Evolutionary conservation across 192 early-diverging fungal genomes (phyloP).

Genomic region (Coemansia sp.): DNA sequence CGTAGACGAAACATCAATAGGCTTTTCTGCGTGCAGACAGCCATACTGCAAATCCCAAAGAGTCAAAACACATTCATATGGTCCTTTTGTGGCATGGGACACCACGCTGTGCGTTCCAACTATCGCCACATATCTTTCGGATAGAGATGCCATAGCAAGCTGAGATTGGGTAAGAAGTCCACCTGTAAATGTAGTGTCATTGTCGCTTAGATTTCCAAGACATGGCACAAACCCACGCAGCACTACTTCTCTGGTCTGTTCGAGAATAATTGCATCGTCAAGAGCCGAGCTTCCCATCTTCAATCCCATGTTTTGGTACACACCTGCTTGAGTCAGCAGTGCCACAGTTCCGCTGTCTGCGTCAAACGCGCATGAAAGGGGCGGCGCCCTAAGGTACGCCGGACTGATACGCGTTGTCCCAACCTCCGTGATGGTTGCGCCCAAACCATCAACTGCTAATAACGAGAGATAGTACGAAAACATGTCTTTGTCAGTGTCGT

Average conservation of each 20-base stretch:
- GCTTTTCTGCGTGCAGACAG: conserved; percentile 48
- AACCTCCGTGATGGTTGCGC: conserved; percentile 31
- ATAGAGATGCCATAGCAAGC: conserved; percentile 37
- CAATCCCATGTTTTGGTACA: conserved; percentile 36
- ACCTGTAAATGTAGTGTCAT: conserved; percentile 8
- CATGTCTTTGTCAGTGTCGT: conserved; percentile 10
- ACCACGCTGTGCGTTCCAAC: conserved; percentile 53
- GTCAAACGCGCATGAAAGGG: conserved; percentile 47
- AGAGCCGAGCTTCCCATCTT: conserved; percentile 42
- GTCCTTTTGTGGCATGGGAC: conserved; percentile 42
- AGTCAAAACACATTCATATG: conserved; percentile 50
- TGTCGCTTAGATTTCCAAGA: conserved; percentile 3
- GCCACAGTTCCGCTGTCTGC: conserved; percentile 44
- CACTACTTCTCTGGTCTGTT: conserved; percentile 33
- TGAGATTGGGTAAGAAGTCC: conserved; percentile 40
- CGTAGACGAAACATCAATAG: conserved; percentile 22
- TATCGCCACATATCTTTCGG: conserved; percentile 51
- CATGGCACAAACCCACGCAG: conserved; percentile 54
- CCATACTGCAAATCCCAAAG: conserved; percentile 56
- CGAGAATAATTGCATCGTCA: conserved; percentile 43
- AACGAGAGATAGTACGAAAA: conserved; percentile 33
- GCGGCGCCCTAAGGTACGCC: conserved; percentile 28
- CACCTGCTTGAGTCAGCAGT: conserved; percentile 39
- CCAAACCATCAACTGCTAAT: conserved; percentile 30
- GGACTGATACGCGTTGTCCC: conserved; percentile 50